Percentiles rank a stretch among this genome's conserved stretches.
Conservation (phyloP, 176 grass and related monocot species). For the Cenchrus fungigraminus region DNA sequence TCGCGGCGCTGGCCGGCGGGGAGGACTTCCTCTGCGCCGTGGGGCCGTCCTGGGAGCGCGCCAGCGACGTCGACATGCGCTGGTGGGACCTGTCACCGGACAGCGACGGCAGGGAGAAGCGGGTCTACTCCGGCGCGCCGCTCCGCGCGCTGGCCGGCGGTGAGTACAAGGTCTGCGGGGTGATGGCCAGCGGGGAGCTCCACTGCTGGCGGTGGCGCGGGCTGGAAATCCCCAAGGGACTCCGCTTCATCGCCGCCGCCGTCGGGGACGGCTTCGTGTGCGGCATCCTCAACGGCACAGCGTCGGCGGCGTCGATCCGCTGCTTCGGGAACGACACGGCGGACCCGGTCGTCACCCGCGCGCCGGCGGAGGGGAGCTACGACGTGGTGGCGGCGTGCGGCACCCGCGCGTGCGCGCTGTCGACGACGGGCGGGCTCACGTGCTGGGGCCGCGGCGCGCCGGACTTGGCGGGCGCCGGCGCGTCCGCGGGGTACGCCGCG, state of each 20-base stretch:
- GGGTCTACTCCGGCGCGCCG: constrained; percentile 69
- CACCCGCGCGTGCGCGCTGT: constrained; percentile 71
- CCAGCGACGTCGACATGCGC: too few species aligned
- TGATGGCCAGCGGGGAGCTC: constrained; percentile 53
- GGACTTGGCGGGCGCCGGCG: background rate
- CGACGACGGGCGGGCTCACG: constrained; percentile 18
- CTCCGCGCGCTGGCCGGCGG: constrained; percentile 59
- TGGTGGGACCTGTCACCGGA: constrained; percentile 59
- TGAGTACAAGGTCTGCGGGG: constrained; percentile 71
- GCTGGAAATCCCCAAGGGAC: constrained; percentile 16
- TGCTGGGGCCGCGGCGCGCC: constrained; percentile 73
- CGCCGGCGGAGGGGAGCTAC: constrained; percentile 43
- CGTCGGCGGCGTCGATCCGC: constrained; percentile 22
- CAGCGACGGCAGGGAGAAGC: constrained; percentile 33
- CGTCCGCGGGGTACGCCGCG: constrained; percentile 36
- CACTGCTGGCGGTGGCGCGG: constrained; percentile 84
- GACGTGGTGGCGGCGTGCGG: constrained; percentile 43
- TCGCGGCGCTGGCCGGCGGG: too few species aligned
- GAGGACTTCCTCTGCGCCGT: too few species aligned
- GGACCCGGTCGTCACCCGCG: constrained; percentile 31
- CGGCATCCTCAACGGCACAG: constrained; percentile 20
- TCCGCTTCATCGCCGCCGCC: constrained; percentile 55
- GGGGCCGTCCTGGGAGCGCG: too few species aligned
- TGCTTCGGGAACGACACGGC: constrained; percentile 71
- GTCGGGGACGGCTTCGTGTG: constrained; percentile 80